Percentiles rank a stretch among this genome's conserved stretches.
Conservation (phyloP, 2,329 filamentous ascomycete species). For the Colletotrichum sp. region DNA sequence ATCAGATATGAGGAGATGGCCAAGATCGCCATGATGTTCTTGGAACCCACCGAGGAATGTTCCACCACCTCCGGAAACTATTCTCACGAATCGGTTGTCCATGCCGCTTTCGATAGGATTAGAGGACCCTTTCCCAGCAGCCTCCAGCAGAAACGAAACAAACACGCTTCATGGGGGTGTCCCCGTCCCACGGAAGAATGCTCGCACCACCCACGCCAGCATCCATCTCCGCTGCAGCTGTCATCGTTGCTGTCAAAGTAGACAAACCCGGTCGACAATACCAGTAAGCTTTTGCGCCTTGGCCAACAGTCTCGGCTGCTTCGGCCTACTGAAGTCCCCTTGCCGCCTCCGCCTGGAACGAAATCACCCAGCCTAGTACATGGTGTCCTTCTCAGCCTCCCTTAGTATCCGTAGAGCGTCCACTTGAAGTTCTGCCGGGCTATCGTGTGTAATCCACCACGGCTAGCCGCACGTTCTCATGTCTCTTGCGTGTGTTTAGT, state of each 20-base stretch:
- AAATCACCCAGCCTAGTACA: background rate
- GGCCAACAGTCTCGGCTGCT: background rate
- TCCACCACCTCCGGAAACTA: background rate
- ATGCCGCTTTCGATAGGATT: background rate
- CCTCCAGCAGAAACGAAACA: background rate
- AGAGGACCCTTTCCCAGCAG: background rate
- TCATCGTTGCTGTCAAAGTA: background rate
- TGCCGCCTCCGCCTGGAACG: constrained; percentile 9
- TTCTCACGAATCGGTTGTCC: background rate
- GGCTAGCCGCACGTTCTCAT: background rate
- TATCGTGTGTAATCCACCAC: background rate
- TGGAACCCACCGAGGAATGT: background rate
- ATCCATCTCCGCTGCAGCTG: background rate
- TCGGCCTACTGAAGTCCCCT: background rate
- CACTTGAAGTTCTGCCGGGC: background rate
- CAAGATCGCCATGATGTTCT: background rate
- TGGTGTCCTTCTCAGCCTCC: background rate
- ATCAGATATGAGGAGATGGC: background rate
- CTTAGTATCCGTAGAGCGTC: background rate
- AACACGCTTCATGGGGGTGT: background rate
- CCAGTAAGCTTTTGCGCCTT: background rate
- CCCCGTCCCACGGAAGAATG: background rate
- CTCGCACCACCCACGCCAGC: background rate
- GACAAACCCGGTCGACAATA: background rate
- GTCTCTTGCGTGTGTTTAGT: background rate